Percentiles rank a stretch among this genome's conserved stretches.
Evolutionary conservation across 345 rosid genomes (phyloP).

Genomic region (Brassica juncea): DNA sequence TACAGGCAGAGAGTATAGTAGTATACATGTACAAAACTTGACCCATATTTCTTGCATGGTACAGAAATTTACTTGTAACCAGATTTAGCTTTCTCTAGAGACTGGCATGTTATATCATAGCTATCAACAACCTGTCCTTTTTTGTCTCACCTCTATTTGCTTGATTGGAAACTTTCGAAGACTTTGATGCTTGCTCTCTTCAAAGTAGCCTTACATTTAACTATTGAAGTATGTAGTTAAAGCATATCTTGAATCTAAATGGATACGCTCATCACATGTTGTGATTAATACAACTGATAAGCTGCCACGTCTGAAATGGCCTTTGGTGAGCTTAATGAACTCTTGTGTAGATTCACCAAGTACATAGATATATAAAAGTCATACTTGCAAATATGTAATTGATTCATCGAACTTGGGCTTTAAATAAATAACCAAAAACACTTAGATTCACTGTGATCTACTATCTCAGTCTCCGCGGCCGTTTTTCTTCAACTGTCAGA

Average conservation of each 20-base stretch:
- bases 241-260: not conserved
- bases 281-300: constrained; percentile 40
- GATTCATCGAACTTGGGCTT: no score
- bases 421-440: no score
- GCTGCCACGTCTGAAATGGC: constrained; percentile 34
- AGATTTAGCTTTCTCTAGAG: not conserved
- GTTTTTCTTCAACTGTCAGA: no score
- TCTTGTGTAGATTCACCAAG: not conserved
- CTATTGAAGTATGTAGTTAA: not conserved
- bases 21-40: not conserved
- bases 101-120: not conserved
- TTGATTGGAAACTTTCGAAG: not conserved
- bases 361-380: not conserved
- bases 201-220: not conserved
- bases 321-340: constrained; percentile 33
- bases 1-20: not conserved
- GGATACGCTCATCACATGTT: constrained; percentile 24
- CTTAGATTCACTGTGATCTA: no score
- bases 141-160: not conserved
- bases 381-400: not conserved
- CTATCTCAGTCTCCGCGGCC: no score
- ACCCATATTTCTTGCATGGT: not conserved
- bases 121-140: not conserved
- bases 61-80: not conserved
- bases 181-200: not conserved